Base-by-base conservation (phyloP, 345 rosid species). In the Carallia pectinifolia region DNA sequence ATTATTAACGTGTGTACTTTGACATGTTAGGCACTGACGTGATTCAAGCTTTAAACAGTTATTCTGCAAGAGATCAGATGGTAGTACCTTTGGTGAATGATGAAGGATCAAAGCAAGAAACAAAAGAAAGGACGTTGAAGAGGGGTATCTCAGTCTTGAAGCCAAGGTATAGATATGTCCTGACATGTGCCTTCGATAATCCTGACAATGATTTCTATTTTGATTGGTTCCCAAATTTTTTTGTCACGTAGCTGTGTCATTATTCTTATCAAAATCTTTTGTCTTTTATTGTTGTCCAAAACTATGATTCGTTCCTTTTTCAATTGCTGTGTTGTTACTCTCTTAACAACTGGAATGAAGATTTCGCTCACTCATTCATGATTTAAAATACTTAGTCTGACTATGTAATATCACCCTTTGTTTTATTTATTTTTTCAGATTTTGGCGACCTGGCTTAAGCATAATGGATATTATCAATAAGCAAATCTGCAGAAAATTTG, bases 131-230 rank as follows among this genome's bases (percentile, higher is more conserved):
- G 60, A 61, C 59, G 69, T 81, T 37, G 93, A 90, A 84, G 85
- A 88, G 63, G 90, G 89, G 69, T 90, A 86, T 83, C 65, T 84
- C 61, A 82, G 84, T 64, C 79, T 84, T 61, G 97, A 95, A 81
- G 82, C 87, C 71, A 87, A 85, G 89, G 97, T 90, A 80, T 58
- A 69, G 18, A 34, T 72, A 40, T 54, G 60, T 36, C 48, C 67
- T 58, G 56, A 7, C 55, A n/a, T 27, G 10, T 54, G 23, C 30
- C 61, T 4, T 53, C 37, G 70, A 60, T 52, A 33, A 44, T 16
- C 8, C 54, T 5, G 6, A 18, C 29, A 15, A 8, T 27, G 40
- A 27, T 70, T 40, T 53, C 31, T 30, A 16, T 6, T 23, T 12
- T 44, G 50, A 44, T 44, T 67, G 18, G 52, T 48, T 39, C 44